A percentile compares a stretch with the other conserved stretches of the same genome.
phyloP scores from a whole-genome alignment of 2,329 filamentous ascomycete species.

The Chrysoporthe puriensis region DNA sequence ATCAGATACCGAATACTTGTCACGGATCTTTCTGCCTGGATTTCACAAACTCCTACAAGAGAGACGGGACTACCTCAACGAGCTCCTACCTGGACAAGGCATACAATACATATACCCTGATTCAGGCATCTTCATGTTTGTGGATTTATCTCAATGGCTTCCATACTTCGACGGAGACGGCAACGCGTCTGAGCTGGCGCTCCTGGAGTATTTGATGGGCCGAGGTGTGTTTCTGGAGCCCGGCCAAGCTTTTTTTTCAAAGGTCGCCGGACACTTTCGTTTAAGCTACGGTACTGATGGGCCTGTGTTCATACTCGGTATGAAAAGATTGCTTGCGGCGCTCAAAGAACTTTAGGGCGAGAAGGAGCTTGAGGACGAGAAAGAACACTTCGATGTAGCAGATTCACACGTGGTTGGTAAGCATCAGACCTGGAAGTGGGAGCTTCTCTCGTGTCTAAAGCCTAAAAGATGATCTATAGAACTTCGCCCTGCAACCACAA shows the following conservation, averaged over 20 bases:
- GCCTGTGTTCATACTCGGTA: conserved; percentile 11
- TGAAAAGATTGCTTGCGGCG: conserved; percentile 14
- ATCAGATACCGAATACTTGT: conserved; percentile 20
- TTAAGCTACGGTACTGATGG: conserved; percentile 23
- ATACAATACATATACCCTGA: conserved; percentile 17
- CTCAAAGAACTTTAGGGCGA: conserved; percentile 18
- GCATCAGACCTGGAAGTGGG: neutral
- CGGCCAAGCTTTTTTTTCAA: conserved; percentile 19
- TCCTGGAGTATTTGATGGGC: conserved; percentile 21
- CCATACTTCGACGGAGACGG: conserved; percentile 17
- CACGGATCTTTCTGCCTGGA: conserved; percentile 15
- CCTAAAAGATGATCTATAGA: neutral
- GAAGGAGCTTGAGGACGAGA: conserved; percentile 19
- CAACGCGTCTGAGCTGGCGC: conserved; percentile 15
- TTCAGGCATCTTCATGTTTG: conserved; percentile 20
- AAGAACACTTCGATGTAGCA: neutral
- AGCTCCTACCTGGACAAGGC: neutral
- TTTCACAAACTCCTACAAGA: conserved; percentile 20
- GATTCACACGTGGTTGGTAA: neutral
- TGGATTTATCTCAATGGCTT: conserved; percentile 23
- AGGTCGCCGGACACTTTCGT: conserved; percentile 15
- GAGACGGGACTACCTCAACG: conserved; percentile 15
- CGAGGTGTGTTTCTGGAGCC: conserved; percentile 24
- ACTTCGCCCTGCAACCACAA: neutral
- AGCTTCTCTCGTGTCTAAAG: conserved; percentile 5